phyloP scores from a whole-genome alignment of 805 yeast genomes.

The Clavispora carvajalis region DNA sequence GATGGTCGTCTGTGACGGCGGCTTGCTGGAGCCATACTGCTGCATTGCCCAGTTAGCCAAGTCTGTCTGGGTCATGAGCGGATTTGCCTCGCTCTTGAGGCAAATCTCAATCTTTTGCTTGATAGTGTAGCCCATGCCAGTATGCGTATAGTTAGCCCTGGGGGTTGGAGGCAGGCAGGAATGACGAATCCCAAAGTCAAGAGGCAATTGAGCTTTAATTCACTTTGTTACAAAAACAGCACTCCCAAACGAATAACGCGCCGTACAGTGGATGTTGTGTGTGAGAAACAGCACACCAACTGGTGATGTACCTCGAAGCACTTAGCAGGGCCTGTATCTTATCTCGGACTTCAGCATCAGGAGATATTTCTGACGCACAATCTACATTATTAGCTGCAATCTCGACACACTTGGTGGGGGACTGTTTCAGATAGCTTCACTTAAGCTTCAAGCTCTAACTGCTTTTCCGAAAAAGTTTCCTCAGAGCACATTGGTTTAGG shows the following conservation, averaged over 20 bases:
- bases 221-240: background rate
- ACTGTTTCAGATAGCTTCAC: background rate
- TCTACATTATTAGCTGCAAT: background rate
- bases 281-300: background rate
- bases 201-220: background rate
- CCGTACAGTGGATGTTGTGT: background rate
- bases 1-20: constrained; percentile 66
- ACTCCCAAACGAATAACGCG: background rate
- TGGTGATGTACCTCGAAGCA: background rate
- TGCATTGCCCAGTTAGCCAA: constrained; percentile 60
- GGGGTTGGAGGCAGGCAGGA: background rate
- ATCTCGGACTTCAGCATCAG: background rate
- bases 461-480: no score
- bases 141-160: background rate
- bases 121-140: constrained; percentile 49
- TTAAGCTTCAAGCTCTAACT: no score
- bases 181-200: background rate
- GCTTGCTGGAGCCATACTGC: constrained; percentile 44
- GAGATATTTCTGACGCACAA: background rate
- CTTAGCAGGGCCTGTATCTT: background rate
- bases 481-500: no score
- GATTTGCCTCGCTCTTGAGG: constrained; percentile 61
- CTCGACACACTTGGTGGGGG: background rate
- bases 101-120: constrained; percentile 64
- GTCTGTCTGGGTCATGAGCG: constrained; percentile 63